These are phyloP conservation scores for Phylloporus sp. DNA, from an alignment of 768 basidiomycete genomes.

Conservation along the genomic window DNA sequence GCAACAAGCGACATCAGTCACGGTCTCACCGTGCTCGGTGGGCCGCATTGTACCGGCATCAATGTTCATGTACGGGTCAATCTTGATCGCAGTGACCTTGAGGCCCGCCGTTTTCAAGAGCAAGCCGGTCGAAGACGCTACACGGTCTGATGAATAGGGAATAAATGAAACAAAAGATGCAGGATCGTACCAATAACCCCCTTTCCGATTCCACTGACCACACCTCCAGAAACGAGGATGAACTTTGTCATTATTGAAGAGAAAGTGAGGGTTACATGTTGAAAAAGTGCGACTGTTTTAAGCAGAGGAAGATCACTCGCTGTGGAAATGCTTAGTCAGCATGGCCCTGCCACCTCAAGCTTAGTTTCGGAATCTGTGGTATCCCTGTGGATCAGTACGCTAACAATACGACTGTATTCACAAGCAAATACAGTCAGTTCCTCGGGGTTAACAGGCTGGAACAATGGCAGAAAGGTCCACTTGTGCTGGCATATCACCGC, in stretches of 20 bases:
- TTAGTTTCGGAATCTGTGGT: no score
- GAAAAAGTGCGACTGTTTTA: background rate
- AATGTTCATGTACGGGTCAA: constrained; percentile 99
- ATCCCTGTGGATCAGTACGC: background rate
- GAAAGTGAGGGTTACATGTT: constrained; percentile 1
- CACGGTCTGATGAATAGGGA: constrained; percentile 20
- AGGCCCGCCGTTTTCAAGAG: constrained; percentile 92
- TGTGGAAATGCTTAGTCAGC: background rate
- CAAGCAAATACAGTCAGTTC: background rate
- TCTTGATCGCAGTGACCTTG: constrained; percentile 98
- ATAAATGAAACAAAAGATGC: constrained; percentile 11
- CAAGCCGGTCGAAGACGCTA: constrained; percentile 95
- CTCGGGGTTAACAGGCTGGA: background rate
- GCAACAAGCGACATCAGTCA: constrained; percentile 1
- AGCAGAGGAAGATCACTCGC: background rate
- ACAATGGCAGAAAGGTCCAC: constrained; percentile 30
- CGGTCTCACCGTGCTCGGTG: constrained; percentile 86
- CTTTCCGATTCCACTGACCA: constrained; percentile 98
- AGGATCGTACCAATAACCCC: constrained; percentile 86
- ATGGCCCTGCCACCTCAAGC: background rate
- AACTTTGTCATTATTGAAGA: constrained; percentile 77
- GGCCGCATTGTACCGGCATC: constrained; percentile 99
- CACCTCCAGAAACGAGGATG: constrained; percentile 94
- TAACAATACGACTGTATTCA: background rate
- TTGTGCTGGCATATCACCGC: constrained; percentile 58